Evolutionary conservation across 805 yeast species (phyloP).

Genomic region (Ogataea thermomethanolica): DNA sequence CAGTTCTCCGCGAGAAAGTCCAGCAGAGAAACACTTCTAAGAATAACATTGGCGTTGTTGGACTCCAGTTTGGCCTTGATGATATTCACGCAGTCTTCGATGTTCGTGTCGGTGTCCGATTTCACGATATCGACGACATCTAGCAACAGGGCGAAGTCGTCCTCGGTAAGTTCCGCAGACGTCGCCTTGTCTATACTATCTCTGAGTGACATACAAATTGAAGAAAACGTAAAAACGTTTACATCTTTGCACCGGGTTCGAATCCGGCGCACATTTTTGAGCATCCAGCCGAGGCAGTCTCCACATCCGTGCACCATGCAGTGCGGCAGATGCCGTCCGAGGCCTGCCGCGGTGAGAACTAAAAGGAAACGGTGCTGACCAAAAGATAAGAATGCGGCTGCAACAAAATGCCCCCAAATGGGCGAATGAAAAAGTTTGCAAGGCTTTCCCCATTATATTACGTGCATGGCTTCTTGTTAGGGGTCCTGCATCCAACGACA

Average conservation of each 20-base stretch:
- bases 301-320: not conserved
- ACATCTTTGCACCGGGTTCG: slow-evolving; percentile 2
- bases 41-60: slow-evolving; percentile 61
- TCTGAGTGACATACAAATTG: slow-evolving; percentile 15
- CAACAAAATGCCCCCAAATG: not conserved
- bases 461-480: not conserved
- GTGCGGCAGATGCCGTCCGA: slow-evolving; percentile 5
- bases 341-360: slow-evolving; percentile 4
- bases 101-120: slow-evolving; percentile 56
- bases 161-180: slow-evolving; percentile 55
- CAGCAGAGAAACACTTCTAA: slow-evolving; percentile 53
- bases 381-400: slow-evolving; percentile 1
- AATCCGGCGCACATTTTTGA: not conserved
- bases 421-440: not conserved
- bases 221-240: not conserved
- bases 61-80: slow-evolving; percentile 46
- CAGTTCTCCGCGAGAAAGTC: slow-evolving; percentile 72
- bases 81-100: slow-evolving; percentile 42
- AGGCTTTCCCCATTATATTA: slow-evolving; percentile 1
- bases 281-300: no score
- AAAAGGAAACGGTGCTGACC: not conserved
- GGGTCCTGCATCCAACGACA: not conserved
- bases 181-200: slow-evolving; percentile 49
- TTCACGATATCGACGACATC: slow-evolving; percentile 66
- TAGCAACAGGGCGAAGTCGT: slow-evolving; percentile 64